Base-by-base conservation (phyloP, 495 filamentous ascomycete species). In the Aspergillus avenaceus region DNA sequence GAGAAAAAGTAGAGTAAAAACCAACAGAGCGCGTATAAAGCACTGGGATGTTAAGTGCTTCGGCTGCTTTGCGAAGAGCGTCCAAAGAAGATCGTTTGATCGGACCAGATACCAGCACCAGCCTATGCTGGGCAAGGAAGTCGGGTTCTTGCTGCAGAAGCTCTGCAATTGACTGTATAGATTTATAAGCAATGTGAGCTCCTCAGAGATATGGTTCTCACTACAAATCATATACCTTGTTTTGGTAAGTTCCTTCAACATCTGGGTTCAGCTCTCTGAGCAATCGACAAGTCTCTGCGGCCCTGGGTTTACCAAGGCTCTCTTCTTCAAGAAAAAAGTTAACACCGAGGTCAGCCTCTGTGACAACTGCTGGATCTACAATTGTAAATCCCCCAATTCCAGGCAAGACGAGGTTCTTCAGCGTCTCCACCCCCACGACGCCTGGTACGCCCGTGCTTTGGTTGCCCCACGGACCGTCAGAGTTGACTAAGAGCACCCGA, bases 321-420 rank as follows among this genome's bases (percentile, higher is more conserved):
- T 78, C 71, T 55, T 88, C 82, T 52, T 95, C 89, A 8, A 97
- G 73, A 54, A 99, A 97, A 78, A 99, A 99, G 68, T 97, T 97
- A 49, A 96, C 86, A 3, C 93, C 93, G 34, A 97, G 66, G 59
- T 99, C 95, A 9, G 81, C 74, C 52, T 97, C 89, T 0, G 73
- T 76, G 16, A 99, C 91, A 8, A 73, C 66, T 1, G 82, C 79
- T 8, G 86, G 82, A 60, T 99, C 93, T 38, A 90, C 83, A 51
- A 99, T 95, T 3, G 88, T 95, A 64, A 96, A 97, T n/a, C 85
- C 83, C 11, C 95, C 93, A 61, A 97, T 85, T 24, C 92, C 89
- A 49, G 93, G 93, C 37, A 99, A 70, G 1, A 97, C 87, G 19
- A 99, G 81, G 65, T 99, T 99, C 78, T 99, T 99, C 48, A 99